Evolutionary conservation across 495 filamentous ascomycete genomes (phyloP).

Genomic region (Trichoderma parareesei): DNA sequence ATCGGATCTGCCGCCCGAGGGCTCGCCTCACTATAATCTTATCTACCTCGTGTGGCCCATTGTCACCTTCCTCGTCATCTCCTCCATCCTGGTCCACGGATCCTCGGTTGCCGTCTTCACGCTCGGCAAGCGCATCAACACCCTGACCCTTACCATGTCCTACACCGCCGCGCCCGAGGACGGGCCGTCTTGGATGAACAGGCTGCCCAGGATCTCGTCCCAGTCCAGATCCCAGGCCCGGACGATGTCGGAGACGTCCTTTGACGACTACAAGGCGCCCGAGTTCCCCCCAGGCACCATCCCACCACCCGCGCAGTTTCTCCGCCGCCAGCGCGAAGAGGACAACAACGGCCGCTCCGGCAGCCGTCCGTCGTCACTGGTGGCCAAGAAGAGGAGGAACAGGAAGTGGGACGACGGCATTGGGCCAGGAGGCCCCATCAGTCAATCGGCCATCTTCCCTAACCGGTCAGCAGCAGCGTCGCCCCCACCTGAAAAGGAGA

Average conservation of each 20-base stretch:
- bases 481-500: constrained; percentile 21
- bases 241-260: constrained; percentile 47
- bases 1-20: constrained; percentile 44
- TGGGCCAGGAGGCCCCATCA: constrained; percentile 81
- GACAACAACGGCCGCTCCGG: constrained; percentile 47
- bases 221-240: constrained; percentile 80
- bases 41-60: constrained; percentile 91
- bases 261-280: constrained; percentile 47
- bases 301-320: constrained; percentile 68
- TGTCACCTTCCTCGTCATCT: constrained; percentile 85
- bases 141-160: constrained; percentile 87
- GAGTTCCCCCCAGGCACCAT: constrained; percentile 71
- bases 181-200: constrained; percentile 87
- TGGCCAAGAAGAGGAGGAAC: constrained; percentile 48
- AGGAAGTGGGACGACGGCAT: constrained; percentile 63
- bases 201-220: constrained; percentile 83
- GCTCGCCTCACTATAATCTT: constrained; percentile 53
- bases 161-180: constrained; percentile 88
- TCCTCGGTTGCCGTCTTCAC: constrained; percentile 98
- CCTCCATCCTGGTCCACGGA: constrained; percentile 92
- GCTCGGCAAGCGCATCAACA: constrained; percentile 96
- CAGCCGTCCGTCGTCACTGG: constrained; percentile 54
- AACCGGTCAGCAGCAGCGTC: constrained; percentile 4
- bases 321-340: constrained; percentile 73
- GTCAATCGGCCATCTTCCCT: constrained; percentile 82